These are phyloP conservation scores for Hydrangea macrophylla DNA, from an alignment of 148 eudicot species.

Conservation along the genomic window DNA sequence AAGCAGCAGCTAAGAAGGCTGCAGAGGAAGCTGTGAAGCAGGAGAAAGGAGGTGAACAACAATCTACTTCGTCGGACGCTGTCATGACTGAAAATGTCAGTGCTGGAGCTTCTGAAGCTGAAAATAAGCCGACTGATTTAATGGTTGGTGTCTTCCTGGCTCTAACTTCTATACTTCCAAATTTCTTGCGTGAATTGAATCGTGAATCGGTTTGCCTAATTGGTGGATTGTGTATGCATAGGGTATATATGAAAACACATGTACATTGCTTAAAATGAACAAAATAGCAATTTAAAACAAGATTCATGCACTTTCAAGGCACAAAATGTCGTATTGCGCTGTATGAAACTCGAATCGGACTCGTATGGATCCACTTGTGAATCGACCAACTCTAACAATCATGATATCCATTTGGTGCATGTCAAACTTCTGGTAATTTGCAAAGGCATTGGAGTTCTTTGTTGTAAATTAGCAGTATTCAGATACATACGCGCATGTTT, in stretches of 20 bases:
- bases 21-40: conserved; percentile 73
- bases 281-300: too few relatives aligned
- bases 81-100: conserved; percentile 72
- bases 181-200: too few relatives aligned
- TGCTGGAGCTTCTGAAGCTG: conserved; percentile 55
- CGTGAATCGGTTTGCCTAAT: background rate
- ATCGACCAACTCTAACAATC: too few relatives aligned
- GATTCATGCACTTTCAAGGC: too few relatives aligned
- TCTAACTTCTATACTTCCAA: background rate
- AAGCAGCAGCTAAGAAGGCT: conserved; percentile 97
- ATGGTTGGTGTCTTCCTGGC: conserved; percentile 31
- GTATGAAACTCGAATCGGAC: background rate
- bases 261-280: too few relatives aligned
- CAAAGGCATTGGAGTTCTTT: background rate
- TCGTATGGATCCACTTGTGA: too few relatives aligned
- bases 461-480: too few relatives aligned
- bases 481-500: background rate
- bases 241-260: too few relatives aligned
- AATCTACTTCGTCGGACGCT: conserved; percentile 72
- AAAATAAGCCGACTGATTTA: conserved; percentile 54
- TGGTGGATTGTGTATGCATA: too few relatives aligned
- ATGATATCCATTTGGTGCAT: background rate
- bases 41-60: conserved; percentile 62
- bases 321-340: too few relatives aligned
- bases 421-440: background rate